Base-by-base conservation (phyloP, 371 early-diverging fungal species). In the Circinella umbellata region DNA sequence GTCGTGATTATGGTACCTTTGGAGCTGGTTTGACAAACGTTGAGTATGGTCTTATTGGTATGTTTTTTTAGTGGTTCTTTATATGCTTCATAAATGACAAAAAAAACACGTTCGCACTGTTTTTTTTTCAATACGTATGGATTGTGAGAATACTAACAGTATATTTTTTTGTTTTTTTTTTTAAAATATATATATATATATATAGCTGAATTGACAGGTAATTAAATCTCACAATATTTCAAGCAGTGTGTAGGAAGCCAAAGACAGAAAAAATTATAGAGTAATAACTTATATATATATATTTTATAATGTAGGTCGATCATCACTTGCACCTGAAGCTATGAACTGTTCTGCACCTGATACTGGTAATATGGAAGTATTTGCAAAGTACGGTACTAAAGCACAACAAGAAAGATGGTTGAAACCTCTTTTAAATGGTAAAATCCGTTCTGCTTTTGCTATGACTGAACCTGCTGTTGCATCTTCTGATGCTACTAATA, bases 281-380 rank as follows among this genome's bases (percentile, higher is more conserved):
- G 27, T 27, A 27, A 27, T 2, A 27, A 27, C 11, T 42, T 11
- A 9, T 42, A 42, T 11, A 42, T 11, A 42, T 11, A 42, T 6
- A 11, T 9, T 42, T 11, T 9, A 9, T 42, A 42, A 9, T 42
- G 11, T 42, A 42, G 98, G 97, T 47, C 90, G 93, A 14, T 39
- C 89, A 86, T 61, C 85, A 90, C 42, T 96, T 35, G 96, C 95
- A 9, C 94, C 96, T 55, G 96, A 96, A 83, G 91, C 90, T 55
- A 79, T 90, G 86, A 97, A 98, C 90, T 96, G 95, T 83, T 86
- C 91, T 48, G 97, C 98, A n/a, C 98, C 98, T 9, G 99, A 98
- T 73, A 97, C 98, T 6, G 99, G 99, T 64, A 98, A 98, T 87
- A 98, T 98, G 97, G 98, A 98, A 80, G 97, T 98, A 38, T 90